A percentile compares a stretch with the other conserved stretches of the same genome.
These are phyloP conservation scores for Scheffersomyces titani DNA, from an alignment of 1,139 yeast genomes.

Conservation along the genomic window DNA sequence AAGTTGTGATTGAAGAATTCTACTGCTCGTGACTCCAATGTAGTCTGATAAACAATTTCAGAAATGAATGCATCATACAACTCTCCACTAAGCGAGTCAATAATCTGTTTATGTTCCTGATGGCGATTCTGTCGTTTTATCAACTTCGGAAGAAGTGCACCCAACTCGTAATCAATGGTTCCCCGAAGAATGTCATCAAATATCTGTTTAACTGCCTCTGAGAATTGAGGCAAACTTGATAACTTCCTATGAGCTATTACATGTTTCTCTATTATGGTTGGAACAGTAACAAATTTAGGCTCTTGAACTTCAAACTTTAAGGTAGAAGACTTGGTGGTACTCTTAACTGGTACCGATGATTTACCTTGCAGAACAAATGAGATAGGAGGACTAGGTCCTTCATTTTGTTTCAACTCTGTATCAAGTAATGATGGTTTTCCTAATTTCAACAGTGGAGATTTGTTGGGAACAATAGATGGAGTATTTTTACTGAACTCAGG, in stretches of 20 bases:
- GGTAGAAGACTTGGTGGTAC: not conserved
- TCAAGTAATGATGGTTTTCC: not conserved
- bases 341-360: not conserved
- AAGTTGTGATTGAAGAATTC: constrained; percentile 22
- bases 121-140: constrained; percentile 20
- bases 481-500: not conserved
- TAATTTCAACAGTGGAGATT: not conserved
- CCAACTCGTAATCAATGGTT: constrained; percentile 31
- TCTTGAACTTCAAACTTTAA: not conserved
- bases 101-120: constrained; percentile 27
- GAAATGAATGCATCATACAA: constrained; percentile 60
- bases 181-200: constrained; percentile 30
- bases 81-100: constrained; percentile 45
- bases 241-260: constrained; percentile 14
- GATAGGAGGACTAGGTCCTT: not conserved
- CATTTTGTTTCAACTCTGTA: not conserved
- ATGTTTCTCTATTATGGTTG: constrained; percentile 5
- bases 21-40: constrained; percentile 46
- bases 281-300: not conserved
- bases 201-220: constrained; percentile 22
- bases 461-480: not conserved
- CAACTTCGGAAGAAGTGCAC: constrained; percentile 24
- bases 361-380: not conserved
- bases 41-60: constrained; percentile 49
- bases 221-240: constrained; percentile 17